Conservation (phyloP, 345 rosid genomes). For the Erodium maritimum region DNA sequence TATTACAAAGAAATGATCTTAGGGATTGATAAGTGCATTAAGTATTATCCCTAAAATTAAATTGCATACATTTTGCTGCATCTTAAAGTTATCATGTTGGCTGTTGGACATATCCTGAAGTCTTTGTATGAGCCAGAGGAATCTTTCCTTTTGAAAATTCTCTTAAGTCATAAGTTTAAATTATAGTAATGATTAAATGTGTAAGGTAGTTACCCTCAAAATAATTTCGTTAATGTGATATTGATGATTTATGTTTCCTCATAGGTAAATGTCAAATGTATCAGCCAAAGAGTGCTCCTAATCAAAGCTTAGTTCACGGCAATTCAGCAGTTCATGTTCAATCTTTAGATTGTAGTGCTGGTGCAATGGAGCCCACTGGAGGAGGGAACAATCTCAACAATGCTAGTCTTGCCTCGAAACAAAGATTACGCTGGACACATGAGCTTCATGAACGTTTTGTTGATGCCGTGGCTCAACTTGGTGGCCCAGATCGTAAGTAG, state of each 20-base stretch:
- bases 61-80: not conserved
- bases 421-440: slow-evolving; percentile 82
- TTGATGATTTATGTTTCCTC: not conserved
- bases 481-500: slow-evolving; percentile 90
- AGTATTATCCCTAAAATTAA: too few species aligned
- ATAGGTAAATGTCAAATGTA: slow-evolving; percentile 34
- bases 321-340: slow-evolving; percentile 38
- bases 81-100: not conserved
- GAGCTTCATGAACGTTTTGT: slow-evolving; percentile 91
- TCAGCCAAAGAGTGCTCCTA: slow-evolving; percentile 28
- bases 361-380: slow-evolving; percentile 46
- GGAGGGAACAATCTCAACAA: slow-evolving; percentile 44
- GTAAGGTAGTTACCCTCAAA: not conserved
- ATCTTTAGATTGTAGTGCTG: slow-evolving; percentile 32
- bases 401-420: slow-evolving; percentile 81
- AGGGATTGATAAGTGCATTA: too few species aligned
- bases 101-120: too few species aligned
- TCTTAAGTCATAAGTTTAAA: not conserved
- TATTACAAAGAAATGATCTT: too few species aligned
- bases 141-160: too few species aligned
- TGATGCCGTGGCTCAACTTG: slow-evolving; percentile 92
- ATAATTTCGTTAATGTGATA: not conserved
- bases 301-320: slow-evolving; percentile 25
- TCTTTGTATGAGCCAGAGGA: too few species aligned
- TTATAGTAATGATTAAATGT: not conserved